These are phyloP conservation scores for Pestalotiopsis sp. DNA, from an alignment of 2,329 filamentous ascomycete genomes.

Conservation along the genomic window DNA sequence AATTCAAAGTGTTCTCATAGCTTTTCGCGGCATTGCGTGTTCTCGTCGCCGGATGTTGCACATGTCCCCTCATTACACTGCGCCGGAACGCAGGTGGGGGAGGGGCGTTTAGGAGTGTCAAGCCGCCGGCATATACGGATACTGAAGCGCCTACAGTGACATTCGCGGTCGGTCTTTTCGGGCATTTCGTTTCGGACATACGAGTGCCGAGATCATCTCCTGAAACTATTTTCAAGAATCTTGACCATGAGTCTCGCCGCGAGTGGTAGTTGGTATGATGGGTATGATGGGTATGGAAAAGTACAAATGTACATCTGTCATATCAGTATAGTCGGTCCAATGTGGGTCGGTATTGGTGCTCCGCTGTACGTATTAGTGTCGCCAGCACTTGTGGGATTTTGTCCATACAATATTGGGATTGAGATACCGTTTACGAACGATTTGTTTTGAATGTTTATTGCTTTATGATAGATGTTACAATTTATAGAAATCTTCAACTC, in stretches of 20 bases:
- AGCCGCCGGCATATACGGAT: not conserved
- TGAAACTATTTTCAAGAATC: not conserved
- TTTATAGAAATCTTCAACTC: not conserved
- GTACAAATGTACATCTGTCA: too few relatives aligned
- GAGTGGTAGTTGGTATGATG: not conserved
- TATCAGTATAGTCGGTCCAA: too few relatives aligned
- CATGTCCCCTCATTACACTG: constrained; percentile 4
- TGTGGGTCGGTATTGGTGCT: too few relatives aligned
- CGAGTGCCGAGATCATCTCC: not conserved
- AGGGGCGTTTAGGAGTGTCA: not conserved
- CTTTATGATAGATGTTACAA: not conserved
- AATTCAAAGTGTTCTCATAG: not conserved
- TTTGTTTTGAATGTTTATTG: not conserved
- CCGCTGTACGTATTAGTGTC: too few relatives aligned
- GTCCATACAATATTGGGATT: too few relatives aligned
- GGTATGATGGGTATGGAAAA: too few relatives aligned
- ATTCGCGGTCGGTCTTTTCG: not conserved
- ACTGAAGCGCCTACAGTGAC: not conserved
- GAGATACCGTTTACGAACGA: too few relatives aligned
- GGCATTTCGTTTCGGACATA: not conserved
- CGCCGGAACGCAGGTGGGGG: constrained; percentile 8
- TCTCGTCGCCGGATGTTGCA: constrained; percentile 4
- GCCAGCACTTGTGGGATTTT: too few relatives aligned
- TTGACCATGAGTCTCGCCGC: not conserved
- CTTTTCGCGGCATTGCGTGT: constrained; percentile 3